These are phyloP conservation scores for Coelastrella sp. DNA, from an alignment of 139 green algal genomes.

Conservation along the genomic window DNA sequence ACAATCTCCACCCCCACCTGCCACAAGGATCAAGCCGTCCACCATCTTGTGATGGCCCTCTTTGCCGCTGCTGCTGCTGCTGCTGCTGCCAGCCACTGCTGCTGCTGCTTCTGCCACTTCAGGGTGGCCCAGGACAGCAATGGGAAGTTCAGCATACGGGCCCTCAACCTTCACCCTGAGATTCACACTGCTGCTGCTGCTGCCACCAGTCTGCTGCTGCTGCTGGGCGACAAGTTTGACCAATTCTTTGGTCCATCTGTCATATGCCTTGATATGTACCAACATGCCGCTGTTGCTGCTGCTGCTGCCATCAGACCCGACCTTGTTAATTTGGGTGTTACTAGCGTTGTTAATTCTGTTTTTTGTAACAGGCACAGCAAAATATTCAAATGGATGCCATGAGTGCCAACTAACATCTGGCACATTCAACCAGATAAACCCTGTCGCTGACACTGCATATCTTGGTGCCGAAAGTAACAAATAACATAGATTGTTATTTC, in stretches of 20 bases:
- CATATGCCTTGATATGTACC: conserved; percentile 40
- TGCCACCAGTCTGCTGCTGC: neutral
- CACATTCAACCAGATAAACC: conserved; percentile 13
- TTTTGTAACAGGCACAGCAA: conserved; percentile 16
- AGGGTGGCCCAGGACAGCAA: conserved; percentile 28
- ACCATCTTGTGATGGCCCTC: neutral
- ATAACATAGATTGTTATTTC: neutral
- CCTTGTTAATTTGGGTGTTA: neutral
- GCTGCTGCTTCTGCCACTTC: conserved; percentile 11
- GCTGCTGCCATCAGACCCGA: neutral
- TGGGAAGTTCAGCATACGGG: conserved; percentile 38
- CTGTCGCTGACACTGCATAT: neutral
- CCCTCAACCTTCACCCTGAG: conserved; percentile 36
- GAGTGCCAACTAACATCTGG: neutral
- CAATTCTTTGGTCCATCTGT: conserved; percentile 33
- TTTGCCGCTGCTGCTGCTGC: neutral
- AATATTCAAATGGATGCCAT: conserved; percentile 41
- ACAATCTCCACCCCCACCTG: neutral
- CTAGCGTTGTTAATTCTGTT: neutral
- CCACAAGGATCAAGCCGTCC: conserved; percentile 11
- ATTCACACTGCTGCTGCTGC: neutral
- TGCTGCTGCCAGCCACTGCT: conserved; percentile 1
- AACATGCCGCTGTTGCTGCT: conserved; percentile 24
- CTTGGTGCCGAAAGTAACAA: conserved; percentile 30
- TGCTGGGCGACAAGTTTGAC: neutral